A percentile compares a stretch with the other conserved stretches of the same genome.
Evolutionary conservation across 176 grass and related monocot genomes (phyloP).

Genomic region (Calamus simplicifolius): DNA sequence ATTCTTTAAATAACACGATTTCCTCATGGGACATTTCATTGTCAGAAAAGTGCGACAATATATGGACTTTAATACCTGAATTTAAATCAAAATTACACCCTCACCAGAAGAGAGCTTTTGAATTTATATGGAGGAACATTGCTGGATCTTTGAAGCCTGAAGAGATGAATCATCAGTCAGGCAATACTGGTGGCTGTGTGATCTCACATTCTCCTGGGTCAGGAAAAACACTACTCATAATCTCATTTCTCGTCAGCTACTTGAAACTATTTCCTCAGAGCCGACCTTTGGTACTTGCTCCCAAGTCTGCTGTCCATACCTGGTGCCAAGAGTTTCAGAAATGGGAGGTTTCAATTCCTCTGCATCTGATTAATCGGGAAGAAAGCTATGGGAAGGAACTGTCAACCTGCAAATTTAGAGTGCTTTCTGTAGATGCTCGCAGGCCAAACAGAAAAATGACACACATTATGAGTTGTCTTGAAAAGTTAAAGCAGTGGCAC

Average conservation of each 20-base stretch:
- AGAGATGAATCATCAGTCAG: slow-evolving; percentile 36
- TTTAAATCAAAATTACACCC: slow-evolving; percentile 50
- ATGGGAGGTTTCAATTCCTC: slow-evolving; percentile 57
- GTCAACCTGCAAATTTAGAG: slow-evolving; percentile 27
- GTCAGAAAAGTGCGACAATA: slow-evolving; percentile 30
- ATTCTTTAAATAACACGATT: slow-evolving; percentile 26
- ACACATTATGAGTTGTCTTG: slow-evolving; percentile 50
- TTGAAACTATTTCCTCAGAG: slow-evolving; percentile 68
- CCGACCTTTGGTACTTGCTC: slow-evolving; percentile 71
- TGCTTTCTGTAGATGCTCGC: slow-evolving; percentile 17
- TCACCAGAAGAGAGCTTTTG: slow-evolving; percentile 82
- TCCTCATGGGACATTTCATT: slow-evolving; percentile 26
- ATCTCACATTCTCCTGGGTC: slow-evolving; percentile 87
- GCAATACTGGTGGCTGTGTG: slow-evolving; percentile 65
- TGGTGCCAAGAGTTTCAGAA: slow-evolving; percentile 82
- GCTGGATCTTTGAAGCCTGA: slow-evolving; percentile 45
- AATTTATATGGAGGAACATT: slow-evolving; percentile 86
- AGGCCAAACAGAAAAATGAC: slow-evolving; percentile 25
- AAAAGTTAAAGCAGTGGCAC: slow-evolving; percentile 77
- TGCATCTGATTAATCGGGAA: slow-evolving; percentile 48
- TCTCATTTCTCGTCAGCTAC: slow-evolving; percentile 79
- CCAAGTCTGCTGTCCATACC: slow-evolving; percentile 75
- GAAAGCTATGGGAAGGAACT: slow-evolving; percentile 19
- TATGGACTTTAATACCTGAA: slow-evolving; percentile 55
- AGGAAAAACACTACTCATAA: slow-evolving; percentile 72